Evolutionary conservation across 2,329 filamentous ascomycete genomes (phyloP).

Genomic region (Cordyceps cicadae): DNA sequence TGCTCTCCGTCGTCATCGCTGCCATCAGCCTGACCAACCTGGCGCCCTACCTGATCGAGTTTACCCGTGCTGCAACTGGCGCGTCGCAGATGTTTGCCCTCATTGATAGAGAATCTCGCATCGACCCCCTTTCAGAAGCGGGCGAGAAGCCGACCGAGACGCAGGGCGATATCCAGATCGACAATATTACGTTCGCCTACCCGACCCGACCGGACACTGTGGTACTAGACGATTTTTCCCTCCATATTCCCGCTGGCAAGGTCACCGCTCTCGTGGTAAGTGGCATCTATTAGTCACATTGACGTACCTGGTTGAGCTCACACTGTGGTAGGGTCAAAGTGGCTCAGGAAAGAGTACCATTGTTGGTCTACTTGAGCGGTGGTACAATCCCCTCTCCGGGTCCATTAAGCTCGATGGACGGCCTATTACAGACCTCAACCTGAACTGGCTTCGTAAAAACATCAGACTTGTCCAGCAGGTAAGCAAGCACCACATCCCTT

Average conservation of each 20-base stretch:
- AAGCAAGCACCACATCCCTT: constrained; percentile 15
- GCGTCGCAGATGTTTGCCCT: constrained; percentile 29
- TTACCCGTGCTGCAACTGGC: constrained; percentile 29
- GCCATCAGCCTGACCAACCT: constrained; percentile 28
- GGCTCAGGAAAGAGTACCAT: constrained; percentile 34
- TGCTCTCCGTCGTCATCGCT: constrained; percentile 31
- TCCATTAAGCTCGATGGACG: constrained; percentile 29
- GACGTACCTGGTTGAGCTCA: background rate
- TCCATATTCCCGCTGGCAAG: constrained; percentile 37
- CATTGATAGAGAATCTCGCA: constrained; percentile 29
- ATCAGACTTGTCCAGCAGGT: constrained; percentile 28
- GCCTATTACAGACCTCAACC: constrained; percentile 26
- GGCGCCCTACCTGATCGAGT: constrained; percentile 30
- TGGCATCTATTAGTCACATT: constrained; percentile 22
- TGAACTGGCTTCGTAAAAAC: constrained; percentile 31
- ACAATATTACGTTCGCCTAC: constrained; percentile 36
- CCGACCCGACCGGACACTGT: constrained; percentile 34
- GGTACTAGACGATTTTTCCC: constrained; percentile 33
- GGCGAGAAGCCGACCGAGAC: constrained; percentile 24
- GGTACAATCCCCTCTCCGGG: constrained; percentile 28
- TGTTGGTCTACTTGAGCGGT: constrained; percentile 31
- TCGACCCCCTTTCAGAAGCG: constrained; percentile 26
- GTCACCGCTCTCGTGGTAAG: constrained; percentile 33
- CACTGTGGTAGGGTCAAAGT: constrained; percentile 23
- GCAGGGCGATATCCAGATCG: constrained; percentile 28